Percentiles rank a stretch among this genome's conserved stretches.
Conservation (phyloP, 2,329 filamentous ascomycete species). For the Gnomoniopsis smithogilvyi region DNA sequence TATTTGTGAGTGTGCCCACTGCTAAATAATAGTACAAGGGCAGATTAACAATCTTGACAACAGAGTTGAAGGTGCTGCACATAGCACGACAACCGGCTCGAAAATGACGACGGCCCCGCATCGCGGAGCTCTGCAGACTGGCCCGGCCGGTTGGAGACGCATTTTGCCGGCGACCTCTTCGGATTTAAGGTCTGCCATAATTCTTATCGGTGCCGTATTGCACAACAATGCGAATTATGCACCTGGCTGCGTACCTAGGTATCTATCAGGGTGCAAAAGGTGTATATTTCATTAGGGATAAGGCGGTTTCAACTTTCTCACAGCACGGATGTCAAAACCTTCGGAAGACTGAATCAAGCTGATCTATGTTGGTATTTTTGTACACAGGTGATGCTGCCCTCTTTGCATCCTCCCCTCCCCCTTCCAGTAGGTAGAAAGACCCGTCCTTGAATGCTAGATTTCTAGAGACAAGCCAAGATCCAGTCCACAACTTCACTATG, state of each 20-base stretch:
- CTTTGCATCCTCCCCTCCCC: not conserved
- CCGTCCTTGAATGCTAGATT: slow-evolving; percentile 1
- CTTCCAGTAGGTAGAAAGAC: not conserved
- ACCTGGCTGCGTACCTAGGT: too few relatives aligned
- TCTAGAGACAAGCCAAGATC: slow-evolving; percentile 3
- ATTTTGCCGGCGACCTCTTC: not conserved
- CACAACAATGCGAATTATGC: too few relatives aligned
- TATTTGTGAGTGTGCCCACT: not conserved
- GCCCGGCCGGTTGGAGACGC: not conserved
- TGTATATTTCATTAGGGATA: too few relatives aligned
- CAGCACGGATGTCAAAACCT: too few relatives aligned
- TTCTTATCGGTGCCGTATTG: too few relatives aligned
- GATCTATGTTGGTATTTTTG: slow-evolving; percentile 13
- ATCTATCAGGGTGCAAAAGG: too few relatives aligned
- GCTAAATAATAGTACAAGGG: not conserved
- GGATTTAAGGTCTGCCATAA: not conserved
- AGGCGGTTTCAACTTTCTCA: too few relatives aligned
- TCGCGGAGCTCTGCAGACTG: not conserved
- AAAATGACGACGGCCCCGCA: slow-evolving; percentile 16
- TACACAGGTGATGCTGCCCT: slow-evolving; percentile 10
- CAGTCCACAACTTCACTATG: not conserved
- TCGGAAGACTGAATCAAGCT: too few relatives aligned
- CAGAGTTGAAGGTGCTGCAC: slow-evolving; percentile 3
- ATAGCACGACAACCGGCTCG: slow-evolving; percentile 15
- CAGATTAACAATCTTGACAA: not conserved